These are phyloP conservation scores for Colletotrichum chrysophilum DNA, from an alignment of 2,329 filamentous ascomycete species.

Conservation along the genomic window DNA sequence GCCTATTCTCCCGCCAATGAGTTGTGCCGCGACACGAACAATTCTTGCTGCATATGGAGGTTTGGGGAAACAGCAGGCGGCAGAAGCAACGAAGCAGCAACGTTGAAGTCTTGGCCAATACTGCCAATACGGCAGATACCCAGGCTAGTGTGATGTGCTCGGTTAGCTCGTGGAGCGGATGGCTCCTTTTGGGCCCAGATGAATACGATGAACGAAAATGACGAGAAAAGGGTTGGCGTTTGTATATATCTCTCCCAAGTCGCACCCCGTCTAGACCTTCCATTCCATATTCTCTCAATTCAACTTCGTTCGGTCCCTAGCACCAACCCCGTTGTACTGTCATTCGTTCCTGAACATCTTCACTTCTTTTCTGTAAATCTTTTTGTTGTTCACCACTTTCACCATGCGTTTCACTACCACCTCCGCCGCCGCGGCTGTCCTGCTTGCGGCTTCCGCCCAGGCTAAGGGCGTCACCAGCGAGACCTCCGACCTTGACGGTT, in stretches of 20 bases:
- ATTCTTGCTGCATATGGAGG: neutral
- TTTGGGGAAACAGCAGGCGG: neutral
- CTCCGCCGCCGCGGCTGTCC: constrained; percentile 21
- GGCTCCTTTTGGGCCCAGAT: neutral
- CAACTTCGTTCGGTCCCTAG: neutral
- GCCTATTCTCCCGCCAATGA: constrained; percentile 4
- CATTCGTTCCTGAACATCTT: neutral
- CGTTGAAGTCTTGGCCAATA: neutral
- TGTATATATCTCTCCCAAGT: neutral
- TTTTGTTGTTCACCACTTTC: neutral
- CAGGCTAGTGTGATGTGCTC: neutral
- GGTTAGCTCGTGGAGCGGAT: neutral
- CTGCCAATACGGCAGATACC: neutral
- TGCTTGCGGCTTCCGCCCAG: constrained; percentile 27
- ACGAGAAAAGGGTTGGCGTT: neutral
- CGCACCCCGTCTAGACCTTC: neutral
- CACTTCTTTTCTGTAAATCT: neutral
- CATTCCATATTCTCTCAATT: neutral
- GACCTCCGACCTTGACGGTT: constrained; percentile 30
- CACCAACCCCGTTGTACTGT: neutral
- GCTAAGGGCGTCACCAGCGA: constrained; percentile 25
- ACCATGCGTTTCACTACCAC: constrained; percentile 29
- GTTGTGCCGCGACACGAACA: neutral
- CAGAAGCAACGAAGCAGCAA: neutral
- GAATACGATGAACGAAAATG: neutral